phyloP scores from a whole-genome alignment of 2,329 filamentous ascomycete genomes.

The Verticillium nubilum region DNA sequence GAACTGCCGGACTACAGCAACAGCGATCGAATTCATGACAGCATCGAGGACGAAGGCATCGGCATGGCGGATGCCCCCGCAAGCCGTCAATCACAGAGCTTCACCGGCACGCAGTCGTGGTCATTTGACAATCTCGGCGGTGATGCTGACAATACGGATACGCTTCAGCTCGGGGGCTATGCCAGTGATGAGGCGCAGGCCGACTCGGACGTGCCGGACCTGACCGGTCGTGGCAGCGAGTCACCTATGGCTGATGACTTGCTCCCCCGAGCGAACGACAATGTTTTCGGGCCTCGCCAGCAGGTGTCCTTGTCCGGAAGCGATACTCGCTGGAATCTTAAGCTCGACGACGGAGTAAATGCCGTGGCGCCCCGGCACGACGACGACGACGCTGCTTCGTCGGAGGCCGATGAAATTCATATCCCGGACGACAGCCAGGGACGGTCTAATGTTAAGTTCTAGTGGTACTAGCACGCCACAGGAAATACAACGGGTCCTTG shows the following conservation, averaged over 20 bases:
- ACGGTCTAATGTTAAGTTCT: neutral
- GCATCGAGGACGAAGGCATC: conserved; percentile 45
- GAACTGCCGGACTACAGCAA: conserved; percentile 14
- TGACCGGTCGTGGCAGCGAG: conserved; percentile 16
- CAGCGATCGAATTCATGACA: conserved; percentile 28
- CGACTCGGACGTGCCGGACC: conserved; percentile 28
- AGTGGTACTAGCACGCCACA: neutral
- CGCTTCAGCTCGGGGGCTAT: conserved; percentile 25
- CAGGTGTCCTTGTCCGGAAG: neutral
- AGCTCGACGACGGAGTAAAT: conserved; percentile 26
- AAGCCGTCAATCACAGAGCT: conserved; percentile 20
- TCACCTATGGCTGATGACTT: conserved; percentile 9
- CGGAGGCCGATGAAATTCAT: conserved; percentile 45
- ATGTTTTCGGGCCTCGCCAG: conserved; percentile 1
- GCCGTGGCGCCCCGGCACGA: conserved; percentile 29
- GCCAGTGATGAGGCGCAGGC: conserved; percentile 38
- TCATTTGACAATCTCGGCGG: conserved; percentile 34
- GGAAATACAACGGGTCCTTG: neutral
- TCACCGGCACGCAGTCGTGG: conserved; percentile 32
- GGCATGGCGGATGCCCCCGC: conserved; percentile 30
- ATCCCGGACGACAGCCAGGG: conserved; percentile 33
- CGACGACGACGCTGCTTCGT: conserved; percentile 30
- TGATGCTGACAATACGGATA: conserved; percentile 22
- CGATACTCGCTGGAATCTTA: conserved; percentile 24
- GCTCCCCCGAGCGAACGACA: neutral